These are phyloP conservation scores for Symmetrospora coprosmae DNA, from an alignment of 768 basidiomycete species.

Conservation along the genomic window DNA sequence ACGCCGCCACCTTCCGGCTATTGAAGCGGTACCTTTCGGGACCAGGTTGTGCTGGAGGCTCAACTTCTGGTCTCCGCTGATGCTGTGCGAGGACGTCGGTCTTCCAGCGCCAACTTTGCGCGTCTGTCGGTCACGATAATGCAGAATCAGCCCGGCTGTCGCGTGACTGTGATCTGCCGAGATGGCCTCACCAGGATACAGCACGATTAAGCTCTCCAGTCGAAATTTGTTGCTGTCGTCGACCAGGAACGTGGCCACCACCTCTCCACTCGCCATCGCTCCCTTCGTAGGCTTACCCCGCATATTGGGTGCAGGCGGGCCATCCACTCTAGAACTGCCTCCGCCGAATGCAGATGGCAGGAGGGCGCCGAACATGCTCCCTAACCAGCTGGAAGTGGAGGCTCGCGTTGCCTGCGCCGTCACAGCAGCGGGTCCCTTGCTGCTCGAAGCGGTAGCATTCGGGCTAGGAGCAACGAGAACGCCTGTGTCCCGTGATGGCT, in stretches of 20 bases:
- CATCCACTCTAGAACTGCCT: background rate
- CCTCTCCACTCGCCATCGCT: background rate
- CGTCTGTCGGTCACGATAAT: background rate
- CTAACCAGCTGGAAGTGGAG: conserved; percentile 4
- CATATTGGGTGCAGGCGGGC: background rate
- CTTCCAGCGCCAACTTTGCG: conserved; percentile 17
- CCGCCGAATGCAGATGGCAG: conserved; percentile 1
- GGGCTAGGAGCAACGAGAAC: background rate
- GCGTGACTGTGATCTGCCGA: no score
- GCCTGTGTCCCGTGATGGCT: conserved; percentile 7
- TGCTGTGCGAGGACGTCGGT: background rate
- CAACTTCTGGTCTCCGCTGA: background rate
- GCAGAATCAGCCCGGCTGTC: background rate
- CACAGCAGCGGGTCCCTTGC: no score
- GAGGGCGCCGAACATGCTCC: conserved; percentile 5
- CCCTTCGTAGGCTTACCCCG: conserved; percentile 3
- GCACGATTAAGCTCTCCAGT: conserved; percentile 4
- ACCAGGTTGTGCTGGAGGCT: background rate
- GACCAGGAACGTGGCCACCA: conserved; percentile 1
- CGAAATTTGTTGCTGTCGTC: conserved; percentile 8
- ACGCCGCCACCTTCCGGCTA: background rate
- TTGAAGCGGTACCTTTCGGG: conserved; percentile 3
- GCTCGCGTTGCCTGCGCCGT: background rate
- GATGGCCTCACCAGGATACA: conserved; percentile 9
- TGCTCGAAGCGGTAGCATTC: no score